Evolutionary conservation across 345 rosid species (phyloP), one percentile per base, ranked within the genome.

Genomic region (Arabis hirsuta): DNA sequence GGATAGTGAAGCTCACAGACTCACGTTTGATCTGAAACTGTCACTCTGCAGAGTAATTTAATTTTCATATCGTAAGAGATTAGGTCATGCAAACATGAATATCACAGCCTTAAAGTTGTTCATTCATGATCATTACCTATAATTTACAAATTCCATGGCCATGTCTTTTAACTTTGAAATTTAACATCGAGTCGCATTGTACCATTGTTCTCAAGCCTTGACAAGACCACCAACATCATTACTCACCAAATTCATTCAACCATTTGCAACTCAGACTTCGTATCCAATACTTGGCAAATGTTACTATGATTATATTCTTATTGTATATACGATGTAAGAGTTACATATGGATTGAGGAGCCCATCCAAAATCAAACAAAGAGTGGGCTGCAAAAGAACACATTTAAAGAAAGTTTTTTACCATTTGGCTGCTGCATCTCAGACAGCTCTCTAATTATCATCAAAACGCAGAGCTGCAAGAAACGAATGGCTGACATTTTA

Each of bases 271-370:
- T 22, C 48, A 22, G 12, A 50, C 29, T 27, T 39, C 11, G 6
- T 45, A 24, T 66, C 14, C 24, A 51, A 36, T 36, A 38, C 38
- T 36, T 6, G 3, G 61, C 3, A n/a, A 41, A 38, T 27, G 16
- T 42, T 67, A 22, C 24, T 22, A 22, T 38, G n/a, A 51, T 24
- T 9, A 24, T 9, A 27, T 48, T 3, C 31, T 38, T 5, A 12
- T 57, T 0, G 47, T 69, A 57, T 69, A 69, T 69, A 69, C 7
- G 11, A 13, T 13, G 55, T 46, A 56, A 34, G 27, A 69, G 65
- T 57, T 69, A 46, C 56, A 67, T 43, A 55, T 41, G 27, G 53
- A 16, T 27, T 54, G 46, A 56, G 8, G 38, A 69, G 24, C 65
- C 53, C 39, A 55, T 56, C 14, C 26, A 45, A 43, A 32, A 69